phyloP scores from a whole-genome alignment of 2,329 filamentous ascomycete genomes.

The Claviceps arundinis region DNA sequence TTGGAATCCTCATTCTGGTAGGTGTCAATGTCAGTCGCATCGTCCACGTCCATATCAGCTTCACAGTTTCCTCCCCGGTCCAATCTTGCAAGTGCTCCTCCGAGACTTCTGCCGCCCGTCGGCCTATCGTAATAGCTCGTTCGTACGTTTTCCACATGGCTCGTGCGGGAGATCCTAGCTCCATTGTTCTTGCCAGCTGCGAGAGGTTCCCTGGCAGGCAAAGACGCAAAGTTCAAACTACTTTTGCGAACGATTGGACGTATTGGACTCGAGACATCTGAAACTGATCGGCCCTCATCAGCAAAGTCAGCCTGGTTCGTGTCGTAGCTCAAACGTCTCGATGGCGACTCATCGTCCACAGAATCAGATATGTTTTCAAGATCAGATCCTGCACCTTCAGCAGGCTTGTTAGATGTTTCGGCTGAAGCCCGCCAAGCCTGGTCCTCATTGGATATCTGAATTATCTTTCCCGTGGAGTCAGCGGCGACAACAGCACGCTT shows the following conservation, averaged over 20 bases:
- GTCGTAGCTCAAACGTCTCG: constrained; percentile 3
- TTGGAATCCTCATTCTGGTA: constrained; percentile 42
- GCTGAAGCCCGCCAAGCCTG: constrained; percentile 18
- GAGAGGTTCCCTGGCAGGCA: constrained; percentile 82
- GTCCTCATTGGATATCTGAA: constrained; percentile 32
- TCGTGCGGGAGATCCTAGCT: constrained; percentile 57
- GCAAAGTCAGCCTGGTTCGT: constrained; percentile 2
- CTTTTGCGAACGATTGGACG: constrained; percentile 77
- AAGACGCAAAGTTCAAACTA: constrained; percentile 84
- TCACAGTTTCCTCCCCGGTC: constrained; percentile 32
- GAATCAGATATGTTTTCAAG: neutral
- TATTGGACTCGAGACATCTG: constrained; percentile 60
- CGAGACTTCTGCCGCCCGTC: constrained; percentile 61
- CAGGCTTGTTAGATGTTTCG: constrained; percentile 1
- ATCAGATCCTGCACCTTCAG: neutral
- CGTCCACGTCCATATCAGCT: constrained; percentile 41
- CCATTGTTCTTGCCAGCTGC: constrained; percentile 74
- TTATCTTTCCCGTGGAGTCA: constrained; percentile 24
- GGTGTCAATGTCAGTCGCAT: constrained; percentile 20
- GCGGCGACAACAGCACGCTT: constrained; percentile 14
- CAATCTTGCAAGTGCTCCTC: constrained; percentile 29
- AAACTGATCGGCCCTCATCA: constrained; percentile 45
- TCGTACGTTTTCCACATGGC: constrained; percentile 61
- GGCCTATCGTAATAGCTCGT: constrained; percentile 62
- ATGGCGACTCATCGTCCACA: constrained; percentile 4